These are phyloP conservation scores for Rhizopogon roseolus DNA, from an alignment of 768 basidiomycete genomes.

Conservation along the genomic window DNA sequence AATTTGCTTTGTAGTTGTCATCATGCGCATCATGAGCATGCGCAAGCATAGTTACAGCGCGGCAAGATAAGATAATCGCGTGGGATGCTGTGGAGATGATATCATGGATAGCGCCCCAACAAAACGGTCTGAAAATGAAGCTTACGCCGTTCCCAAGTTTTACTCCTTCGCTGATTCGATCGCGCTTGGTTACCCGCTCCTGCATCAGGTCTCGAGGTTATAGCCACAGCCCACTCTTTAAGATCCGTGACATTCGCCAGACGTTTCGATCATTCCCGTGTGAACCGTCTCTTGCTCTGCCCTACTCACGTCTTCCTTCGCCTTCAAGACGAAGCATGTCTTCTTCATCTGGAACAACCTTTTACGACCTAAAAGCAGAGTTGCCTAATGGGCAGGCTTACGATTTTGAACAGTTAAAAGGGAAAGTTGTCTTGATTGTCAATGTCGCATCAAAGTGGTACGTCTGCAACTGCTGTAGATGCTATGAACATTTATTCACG, in stretches of 20 bases:
- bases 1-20: too few species aligned
- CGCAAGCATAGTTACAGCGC: too few species aligned
- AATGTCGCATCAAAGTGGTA: slow-evolving; percentile 74
- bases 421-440: slow-evolving; percentile 74
- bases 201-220: neutral
- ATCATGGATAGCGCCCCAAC: too few species aligned
- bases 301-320: neutral
- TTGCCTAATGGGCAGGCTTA: slow-evolving; percentile 50
- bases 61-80: too few species aligned
- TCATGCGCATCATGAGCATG: too few species aligned
- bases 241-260: neutral
- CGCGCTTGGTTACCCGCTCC: neutral
- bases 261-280: neutral
- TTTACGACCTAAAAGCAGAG: slow-evolving; percentile 68
- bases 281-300: neutral
- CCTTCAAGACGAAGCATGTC: slow-evolving; percentile 17
- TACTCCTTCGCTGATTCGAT: neutral
- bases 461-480: neutral
- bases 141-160: neutral
- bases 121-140: neutral
- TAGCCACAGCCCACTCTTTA: neutral
- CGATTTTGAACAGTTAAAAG: slow-evolving; percentile 66
- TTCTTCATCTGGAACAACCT: slow-evolving; percentile 28
- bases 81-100: too few species aligned
- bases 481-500: neutral